Base-by-base conservation (phyloP, 139 green algal species). In the Trebouxia sp. region DNA sequence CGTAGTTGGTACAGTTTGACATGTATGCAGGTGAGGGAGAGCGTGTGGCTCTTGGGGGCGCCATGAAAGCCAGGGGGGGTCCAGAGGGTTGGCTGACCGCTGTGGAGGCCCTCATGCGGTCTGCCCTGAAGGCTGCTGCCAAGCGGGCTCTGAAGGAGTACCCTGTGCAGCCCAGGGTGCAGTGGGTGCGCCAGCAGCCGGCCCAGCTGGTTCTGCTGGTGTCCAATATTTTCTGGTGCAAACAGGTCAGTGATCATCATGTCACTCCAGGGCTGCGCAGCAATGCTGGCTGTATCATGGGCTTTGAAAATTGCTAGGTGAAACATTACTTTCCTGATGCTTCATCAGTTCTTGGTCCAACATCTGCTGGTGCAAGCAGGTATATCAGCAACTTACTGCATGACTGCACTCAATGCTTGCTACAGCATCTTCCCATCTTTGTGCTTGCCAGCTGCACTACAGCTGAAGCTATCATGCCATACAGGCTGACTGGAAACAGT, bases 1-100 rank as follows among this genome's bases (percentile, higher is more conserved):
- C n/a, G n/a, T n/a, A n/a, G n/a, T n/a, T n/a, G n/a, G n/a, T n/a
- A n/a, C n/a, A n/a, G n/a, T 20, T 37, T 67, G 56, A 26, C 8
- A 4, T 67, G n/a, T 6, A 37, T 56, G 22, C 69, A 77, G 69
- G 69, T 55, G 69, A 77, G 69, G 69, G 69, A n/a, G 69, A 77
- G 41, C n/a, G 42, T 10, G 41, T 77, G 26, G 24, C 42, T 4
- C 12, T 77, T 5, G 69, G 69, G 26, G 43, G 43, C 11, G 43
- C 42, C 26, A 51, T 77, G 53, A 95, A 96, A 86, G 92, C 93
- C 22, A 86, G 93, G 45, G 90, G 88, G 56, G 93, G 91, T 66
- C 91, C 96, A 75, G 93, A 97, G 90, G 84, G 89, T 79, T 97
- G 93, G 93, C 90, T 97, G 41, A 87, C 83, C 26, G 83, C 87